phyloP scores from a whole-genome alignment of 2,329 filamentous ascomycete genomes.

The Venturia effusa region DNA sequence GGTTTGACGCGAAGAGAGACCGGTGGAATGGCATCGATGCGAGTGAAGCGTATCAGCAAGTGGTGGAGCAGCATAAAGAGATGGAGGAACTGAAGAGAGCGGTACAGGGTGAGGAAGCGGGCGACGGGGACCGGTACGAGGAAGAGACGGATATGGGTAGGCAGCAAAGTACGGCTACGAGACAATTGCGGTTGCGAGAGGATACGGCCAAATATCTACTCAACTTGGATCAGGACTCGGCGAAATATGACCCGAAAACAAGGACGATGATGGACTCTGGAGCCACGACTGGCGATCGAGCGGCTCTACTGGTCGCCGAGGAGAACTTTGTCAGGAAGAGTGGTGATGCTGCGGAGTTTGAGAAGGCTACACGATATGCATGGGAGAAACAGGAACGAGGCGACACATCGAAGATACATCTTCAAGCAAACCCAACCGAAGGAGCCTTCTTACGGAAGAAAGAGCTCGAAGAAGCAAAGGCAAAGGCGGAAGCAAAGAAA shows the following conservation, averaged over 20 bases:
- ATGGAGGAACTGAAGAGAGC: conserved; percentile 62
- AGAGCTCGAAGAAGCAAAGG: conserved; percentile 61
- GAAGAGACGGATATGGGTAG: conserved; percentile 96
- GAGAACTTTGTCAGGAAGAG: conserved; percentile 84
- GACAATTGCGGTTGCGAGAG: conserved; percentile 84
- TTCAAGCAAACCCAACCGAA: conserved; percentile 93
- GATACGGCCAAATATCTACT: conserved; percentile 95
- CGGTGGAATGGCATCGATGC: conserved; percentile 98
- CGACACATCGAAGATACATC: conserved; percentile 68
- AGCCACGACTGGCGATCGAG: conserved; percentile 60
- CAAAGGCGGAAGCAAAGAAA: conserved; percentile 55
- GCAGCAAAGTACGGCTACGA: conserved; percentile 80
- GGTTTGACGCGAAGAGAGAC: conserved; percentile 96
- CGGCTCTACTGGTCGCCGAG: conserved; percentile 75
- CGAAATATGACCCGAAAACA: conserved; percentile 96
- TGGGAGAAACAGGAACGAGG: conserved; percentile 89
- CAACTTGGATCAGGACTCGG: conserved; percentile 90
- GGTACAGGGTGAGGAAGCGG: conserved; percentile 32
- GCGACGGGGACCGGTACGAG: conserved; percentile 59
- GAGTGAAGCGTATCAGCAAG: conserved; percentile 61
- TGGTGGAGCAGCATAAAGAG: conserved; percentile 84
- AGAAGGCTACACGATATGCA: conserved; percentile 76
- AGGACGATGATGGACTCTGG: conserved; percentile 80
- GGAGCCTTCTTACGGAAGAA: conserved; percentile 77
- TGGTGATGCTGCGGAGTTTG: conserved; percentile 88